phyloP scores from a whole-genome alignment of 139 green algal species.

The Haematococcus lacustris region DNA sequence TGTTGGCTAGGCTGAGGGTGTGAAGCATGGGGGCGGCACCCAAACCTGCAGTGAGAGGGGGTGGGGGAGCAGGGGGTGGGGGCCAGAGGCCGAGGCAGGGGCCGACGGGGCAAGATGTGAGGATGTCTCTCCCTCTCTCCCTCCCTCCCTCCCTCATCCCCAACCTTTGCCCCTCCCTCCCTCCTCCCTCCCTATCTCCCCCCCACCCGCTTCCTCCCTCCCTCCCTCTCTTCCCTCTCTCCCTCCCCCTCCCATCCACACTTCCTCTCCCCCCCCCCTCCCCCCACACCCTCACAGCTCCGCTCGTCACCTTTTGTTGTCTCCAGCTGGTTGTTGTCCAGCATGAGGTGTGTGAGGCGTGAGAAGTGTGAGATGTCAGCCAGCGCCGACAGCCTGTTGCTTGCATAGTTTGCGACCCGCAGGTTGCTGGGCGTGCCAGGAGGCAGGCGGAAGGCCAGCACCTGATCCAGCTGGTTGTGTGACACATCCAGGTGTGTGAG shows the following conservation, averaged over 20 bases:
- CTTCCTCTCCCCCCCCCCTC: too few species aligned
- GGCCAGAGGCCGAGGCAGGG: too few species aligned
- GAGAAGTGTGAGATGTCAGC: constrained; percentile 27
- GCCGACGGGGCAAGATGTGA: too few species aligned
- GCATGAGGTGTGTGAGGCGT: constrained; percentile 19
- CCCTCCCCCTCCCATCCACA: too few species aligned
- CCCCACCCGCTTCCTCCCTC: too few species aligned
- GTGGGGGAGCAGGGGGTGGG: too few species aligned
- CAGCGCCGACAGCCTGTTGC: constrained; percentile 30
- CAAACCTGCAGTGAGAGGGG: constrained; percentile 14
- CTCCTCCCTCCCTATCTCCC: too few species aligned
- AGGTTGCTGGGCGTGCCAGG: constrained; percentile 28
- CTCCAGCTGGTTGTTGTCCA: constrained; percentile 35
- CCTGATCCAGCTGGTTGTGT: constrained; percentile 42
- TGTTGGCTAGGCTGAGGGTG: constrained; percentile 23
- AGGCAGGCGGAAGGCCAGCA: constrained; percentile 26
- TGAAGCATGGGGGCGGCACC: constrained; percentile 13
- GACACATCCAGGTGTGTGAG: constrained; percentile 42
- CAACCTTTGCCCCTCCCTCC: too few species aligned
- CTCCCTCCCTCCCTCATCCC: too few species aligned
- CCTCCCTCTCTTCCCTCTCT: too few species aligned
- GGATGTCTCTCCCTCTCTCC: too few species aligned
- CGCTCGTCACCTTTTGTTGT: background rate
- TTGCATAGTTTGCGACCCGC: constrained; percentile 35
- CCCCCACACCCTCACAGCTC: too few species aligned